Evolutionary conservation across 2,329 filamentous ascomycete genomes (phyloP), one percentile per base, ranked within the genome.

Genomic region (Stagonosporopsis vannaccii): DNA sequence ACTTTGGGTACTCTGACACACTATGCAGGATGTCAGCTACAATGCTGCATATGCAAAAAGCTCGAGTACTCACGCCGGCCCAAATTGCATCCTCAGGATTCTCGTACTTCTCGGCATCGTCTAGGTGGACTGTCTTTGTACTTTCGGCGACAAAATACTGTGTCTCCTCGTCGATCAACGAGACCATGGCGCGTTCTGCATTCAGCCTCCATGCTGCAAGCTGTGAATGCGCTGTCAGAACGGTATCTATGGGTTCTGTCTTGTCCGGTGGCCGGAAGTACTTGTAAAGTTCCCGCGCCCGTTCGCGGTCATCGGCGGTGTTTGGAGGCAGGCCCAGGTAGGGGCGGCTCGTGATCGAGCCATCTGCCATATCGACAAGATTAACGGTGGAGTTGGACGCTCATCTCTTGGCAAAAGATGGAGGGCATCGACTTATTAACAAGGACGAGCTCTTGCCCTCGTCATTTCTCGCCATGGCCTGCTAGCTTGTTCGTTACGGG

Each of bases 121-220:
- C 72, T 9, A 81, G 66, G 46, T 72, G 72, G 6, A 77, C 62
- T 0, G 75, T 77, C 54, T 73, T 75, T 3, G 80, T 81, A 15
- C 80, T 78, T 63, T 84, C 82, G n/a, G 80, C 80, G 15, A 84
- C 67, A 25, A 83, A 78, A 54, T 80, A 83, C 59, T 83, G 80
- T 20, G 71, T 75, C 8, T 80, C 74, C 20, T 77, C 74, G 59
- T 82, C 81, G 50, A 84, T 79, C 11, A 84, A 72, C 57, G 77
- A 80, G 49, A 79, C 67, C 61, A 78, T 70, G 23, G 68, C 70
- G 11, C 77, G 69, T 22, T 72, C 66, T 3, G 69, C 68, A 28
- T 73, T 60, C 6, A 79, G 63, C 9, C 76, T 69, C 53, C 75
- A 70, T 47, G 75, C 70, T 3, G 71, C 71, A 6, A 78, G 67